Base-by-base conservation (phyloP, 169 alveolate genomes). In the Hepatocystis sp. region DNA sequence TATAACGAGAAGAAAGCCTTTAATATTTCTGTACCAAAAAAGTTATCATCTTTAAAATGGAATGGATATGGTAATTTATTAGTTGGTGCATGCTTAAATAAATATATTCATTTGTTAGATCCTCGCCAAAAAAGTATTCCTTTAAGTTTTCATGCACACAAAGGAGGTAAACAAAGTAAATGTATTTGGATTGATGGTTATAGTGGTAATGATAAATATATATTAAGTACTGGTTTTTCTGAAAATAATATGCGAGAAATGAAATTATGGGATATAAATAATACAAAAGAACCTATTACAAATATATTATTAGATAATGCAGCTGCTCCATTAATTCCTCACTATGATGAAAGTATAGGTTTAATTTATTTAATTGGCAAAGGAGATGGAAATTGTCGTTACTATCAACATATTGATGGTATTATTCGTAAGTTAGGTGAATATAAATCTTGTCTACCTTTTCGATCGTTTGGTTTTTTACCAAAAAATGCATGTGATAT, bases 311-410 rank as follows among this genome's bases (percentile, higher is more conserved):
- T 92, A 21, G 95, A 92, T 61, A 85, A 90, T 27, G 86, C 95
- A 1, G 88, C 95, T 11, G 86, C 93, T 0, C 95, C 95, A 4
- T 84, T 92, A 27, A 63, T 92, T 27, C 95, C 95, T 1, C 90
- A 85, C 52, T 92, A 91, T 91, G 95, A 92, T 84, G 88, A 81
- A 47, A 90, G 71, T 30, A 67, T 89, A 19, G 95, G 95, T n/a
- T 58, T 92, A 2, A 23, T 90, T 34, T 81, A 91, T 17, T 36
- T 92, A 19, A 91, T 85, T 46, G 93, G 93, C 8, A 92, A 92
- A 91, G 95, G 95, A 4, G 95, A 92, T 81, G 85, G 91, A 0
- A 92, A 92, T 21, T 92, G 91, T 78, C 52, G 95, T 11, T 84
- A 86, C 23, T 92, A 90, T 91, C 93, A 92, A 55, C 86, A 90